Percentiles rank a stretch among this genome's conserved stretches.
Evolutionary conservation across 2,329 filamentous ascomycete genomes (phyloP).

Genomic region (Aspergillus puulaauensis): DNA sequence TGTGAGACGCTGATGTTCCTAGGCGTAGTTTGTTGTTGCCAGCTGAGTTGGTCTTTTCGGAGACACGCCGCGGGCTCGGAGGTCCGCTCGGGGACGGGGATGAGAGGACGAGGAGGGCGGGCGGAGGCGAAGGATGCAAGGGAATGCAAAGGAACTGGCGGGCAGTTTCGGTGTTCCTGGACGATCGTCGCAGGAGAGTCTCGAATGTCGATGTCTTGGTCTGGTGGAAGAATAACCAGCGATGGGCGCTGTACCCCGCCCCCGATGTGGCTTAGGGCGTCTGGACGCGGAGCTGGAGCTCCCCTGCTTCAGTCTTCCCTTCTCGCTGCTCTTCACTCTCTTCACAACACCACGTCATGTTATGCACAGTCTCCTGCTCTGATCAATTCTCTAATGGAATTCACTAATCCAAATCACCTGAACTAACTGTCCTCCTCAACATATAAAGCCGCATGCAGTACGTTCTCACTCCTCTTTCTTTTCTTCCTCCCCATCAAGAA

Average conservation of each 20-base stretch:
- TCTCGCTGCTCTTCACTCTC: neutral
- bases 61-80: neutral
- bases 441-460: neutral
- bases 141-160: neutral
- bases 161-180: neutral
- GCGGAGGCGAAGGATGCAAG: neutral
- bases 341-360: neutral
- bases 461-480: neutral
- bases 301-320: neutral
- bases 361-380: neutral
- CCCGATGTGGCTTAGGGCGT: conserved; percentile 25
- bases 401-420: neutral
- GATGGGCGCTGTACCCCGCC: conserved; percentile 16
- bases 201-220: neutral
- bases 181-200: neutral
- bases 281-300: neutral
- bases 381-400: neutral
- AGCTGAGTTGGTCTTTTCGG: conserved; percentile 11
- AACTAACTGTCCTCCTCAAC: neutral
- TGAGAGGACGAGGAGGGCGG: neutral
- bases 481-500: neutral
- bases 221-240: neutral
- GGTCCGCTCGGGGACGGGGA: neutral
- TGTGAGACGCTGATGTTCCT: conserved; percentile 3
- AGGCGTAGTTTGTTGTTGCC: neutral